Conservation (phyloP, 352 stramenopile genomes). For the Globisporangium irregulare region DNA sequence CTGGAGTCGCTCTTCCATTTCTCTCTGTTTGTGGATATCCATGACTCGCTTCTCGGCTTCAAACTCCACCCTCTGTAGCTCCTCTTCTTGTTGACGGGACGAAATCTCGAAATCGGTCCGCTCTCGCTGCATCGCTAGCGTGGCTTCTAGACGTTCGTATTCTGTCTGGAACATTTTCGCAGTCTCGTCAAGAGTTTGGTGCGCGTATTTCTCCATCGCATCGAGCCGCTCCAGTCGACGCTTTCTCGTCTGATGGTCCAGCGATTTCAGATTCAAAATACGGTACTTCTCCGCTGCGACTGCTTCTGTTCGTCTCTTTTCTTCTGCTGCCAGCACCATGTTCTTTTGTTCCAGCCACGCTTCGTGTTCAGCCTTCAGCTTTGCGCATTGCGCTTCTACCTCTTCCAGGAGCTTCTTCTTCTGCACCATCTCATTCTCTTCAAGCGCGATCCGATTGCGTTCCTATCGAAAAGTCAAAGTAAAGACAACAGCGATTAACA, state of each 20-base stretch:
- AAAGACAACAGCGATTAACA: not conserved
- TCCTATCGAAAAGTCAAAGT: slow-evolving; percentile 37
- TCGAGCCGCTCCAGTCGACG: slow-evolving; percentile 56
- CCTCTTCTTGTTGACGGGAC: slow-evolving; percentile 74
- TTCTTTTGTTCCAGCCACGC: slow-evolving; percentile 67
- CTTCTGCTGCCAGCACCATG: slow-evolving; percentile 53
- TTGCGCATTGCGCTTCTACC: slow-evolving; percentile 46
- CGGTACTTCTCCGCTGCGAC: slow-evolving; percentile 59
- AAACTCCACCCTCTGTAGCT: slow-evolving; percentile 67
- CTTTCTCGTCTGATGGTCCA: slow-evolving; percentile 69
- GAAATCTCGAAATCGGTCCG: slow-evolving; percentile 64
- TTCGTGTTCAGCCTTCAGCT: slow-evolving; percentile 57
- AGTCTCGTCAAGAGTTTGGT: slow-evolving; percentile 62
- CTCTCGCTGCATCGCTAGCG: slow-evolving; percentile 55
- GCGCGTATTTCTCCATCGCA: slow-evolving; percentile 55
- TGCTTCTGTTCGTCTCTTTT: slow-evolving; percentile 54
- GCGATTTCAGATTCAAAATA: slow-evolving; percentile 64
- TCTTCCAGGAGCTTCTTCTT: slow-evolving; percentile 65
- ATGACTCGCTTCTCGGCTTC: slow-evolving; percentile 64
- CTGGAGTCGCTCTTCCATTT: slow-evolving; percentile 67
- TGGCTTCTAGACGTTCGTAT: slow-evolving; percentile 47
- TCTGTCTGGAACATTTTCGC: slow-evolving; percentile 62
- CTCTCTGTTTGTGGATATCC: slow-evolving; percentile 53
- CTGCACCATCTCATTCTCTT: slow-evolving; percentile 60
- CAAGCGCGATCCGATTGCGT: slow-evolving; percentile 74